Conservation (phyloP, 73 alveolate genomes). For the Paramecium caudatum region DNA sequence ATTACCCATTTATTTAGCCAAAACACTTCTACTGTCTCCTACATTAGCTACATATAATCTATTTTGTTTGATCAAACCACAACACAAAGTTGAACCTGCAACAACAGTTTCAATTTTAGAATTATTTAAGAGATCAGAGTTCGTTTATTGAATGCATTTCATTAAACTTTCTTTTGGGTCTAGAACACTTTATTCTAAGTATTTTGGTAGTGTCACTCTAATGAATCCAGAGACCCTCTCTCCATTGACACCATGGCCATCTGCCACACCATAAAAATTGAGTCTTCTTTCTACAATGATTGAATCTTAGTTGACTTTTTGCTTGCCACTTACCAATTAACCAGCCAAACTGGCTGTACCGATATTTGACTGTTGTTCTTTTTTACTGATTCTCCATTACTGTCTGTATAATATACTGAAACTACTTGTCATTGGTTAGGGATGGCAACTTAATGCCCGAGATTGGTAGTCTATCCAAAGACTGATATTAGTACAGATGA, state of each 20-base stretch:
- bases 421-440: conserved; percentile 16
- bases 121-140: conserved; percentile 21
- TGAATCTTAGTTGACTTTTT: conserved; percentile 44
- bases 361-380: neutral
- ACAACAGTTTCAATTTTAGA: conserved; percentile 57
- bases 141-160: conserved; percentile 11
- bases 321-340: neutral
- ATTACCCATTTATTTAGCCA: conserved; percentile 67
- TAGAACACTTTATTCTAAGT: conserved; percentile 4
- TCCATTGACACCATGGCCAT: conserved; percentile 64
- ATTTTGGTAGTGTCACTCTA: conserved; percentile 23
- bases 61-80: conserved; percentile 26
- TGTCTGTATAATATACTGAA: neutral
- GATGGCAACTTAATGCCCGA: conserved; percentile 32
- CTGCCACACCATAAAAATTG: conserved; percentile 62
- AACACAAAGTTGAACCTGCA: conserved; percentile 69
- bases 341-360: conserved; percentile 54
- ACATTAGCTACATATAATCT: conserved; percentile 33
- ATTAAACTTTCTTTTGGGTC: conserved; percentile 31
- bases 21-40: conserved; percentile 72
- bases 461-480: conserved; percentile 60
- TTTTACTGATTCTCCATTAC: conserved; percentile 41
- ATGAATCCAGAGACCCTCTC: conserved; percentile 59
- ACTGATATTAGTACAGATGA: neutral
- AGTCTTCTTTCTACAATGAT: conserved; percentile 20